These are phyloP conservation scores for Isabelozyma gotoi DNA, from an alignment of 805 yeast genomes.

Conservation along the genomic window DNA sequence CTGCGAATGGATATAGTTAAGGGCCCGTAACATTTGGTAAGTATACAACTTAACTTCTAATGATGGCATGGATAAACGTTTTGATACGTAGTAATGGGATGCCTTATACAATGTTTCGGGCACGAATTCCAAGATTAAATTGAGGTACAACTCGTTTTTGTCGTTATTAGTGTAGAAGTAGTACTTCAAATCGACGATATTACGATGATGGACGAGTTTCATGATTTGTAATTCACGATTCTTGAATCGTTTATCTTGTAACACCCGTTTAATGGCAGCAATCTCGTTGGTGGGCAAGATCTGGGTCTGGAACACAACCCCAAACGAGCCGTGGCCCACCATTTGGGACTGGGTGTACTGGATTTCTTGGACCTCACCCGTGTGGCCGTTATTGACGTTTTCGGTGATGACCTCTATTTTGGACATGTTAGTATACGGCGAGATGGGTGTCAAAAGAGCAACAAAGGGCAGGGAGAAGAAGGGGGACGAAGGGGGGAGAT, in stretches of 20 bases:
- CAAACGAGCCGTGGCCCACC: conserved; percentile 99
- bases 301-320: conserved; percentile 90
- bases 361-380: conserved; percentile 60
- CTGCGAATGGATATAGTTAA: conserved; percentile 73
- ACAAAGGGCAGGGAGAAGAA: background rate
- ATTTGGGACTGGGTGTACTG: conserved; percentile 81
- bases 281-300: conserved; percentile 70
- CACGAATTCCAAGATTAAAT: conserved; percentile 84
- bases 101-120: conserved; percentile 97
- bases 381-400: conserved; percentile 69
- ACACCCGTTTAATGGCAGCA: conserved; percentile 94
- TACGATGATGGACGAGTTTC: conserved; percentile 83
- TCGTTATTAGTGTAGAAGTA: conserved; percentile 78
- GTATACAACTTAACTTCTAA: conserved; percentile 86
- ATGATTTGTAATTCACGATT: conserved; percentile 94
- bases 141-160: conserved; percentile 77
- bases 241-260: conserved; percentile 92
- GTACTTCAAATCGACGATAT: conserved; percentile 84
- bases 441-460: background rate
- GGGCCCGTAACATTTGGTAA: conserved; percentile 71
- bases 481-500: background rate
- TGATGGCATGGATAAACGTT: conserved; percentile 78
- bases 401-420: conserved; percentile 54
- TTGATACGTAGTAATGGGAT: conserved; percentile 75
- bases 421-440: conserved; percentile 37